Percentiles rank a stretch among this genome's conserved stretches.
Evolutionary conservation across 225 moss, liverwort and hornwort species (phyloP).

Genomic region (Rhytidiadelphus loreus): DNA sequence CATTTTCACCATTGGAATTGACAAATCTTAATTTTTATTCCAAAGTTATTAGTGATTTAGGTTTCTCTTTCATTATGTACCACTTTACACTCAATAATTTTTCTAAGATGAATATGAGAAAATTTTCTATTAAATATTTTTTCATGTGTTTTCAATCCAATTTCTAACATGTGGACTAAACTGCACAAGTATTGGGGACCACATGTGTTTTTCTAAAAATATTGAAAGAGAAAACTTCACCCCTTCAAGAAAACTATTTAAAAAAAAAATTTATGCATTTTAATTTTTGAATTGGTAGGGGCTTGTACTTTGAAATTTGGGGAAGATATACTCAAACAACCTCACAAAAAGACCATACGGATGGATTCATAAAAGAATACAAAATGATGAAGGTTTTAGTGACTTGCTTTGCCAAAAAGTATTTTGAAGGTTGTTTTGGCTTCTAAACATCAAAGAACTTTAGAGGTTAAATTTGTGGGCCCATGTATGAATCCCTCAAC

Average conservation of each 20-base stretch:
- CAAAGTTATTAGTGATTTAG: background rate
- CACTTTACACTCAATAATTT: background rate
- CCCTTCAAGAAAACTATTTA: background rate
- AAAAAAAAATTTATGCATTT: background rate
- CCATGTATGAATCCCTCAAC: background rate
- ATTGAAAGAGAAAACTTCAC: background rate
- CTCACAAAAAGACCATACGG: fast-evolving
- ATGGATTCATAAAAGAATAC: background rate
- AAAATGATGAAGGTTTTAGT: background rate
- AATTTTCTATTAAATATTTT: background rate
- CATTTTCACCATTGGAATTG: background rate
- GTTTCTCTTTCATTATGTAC: background rate
- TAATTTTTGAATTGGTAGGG: background rate
- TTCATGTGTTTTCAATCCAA: background rate
- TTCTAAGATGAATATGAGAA: background rate
- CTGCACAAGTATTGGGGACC: background rate
- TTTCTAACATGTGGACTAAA: background rate
- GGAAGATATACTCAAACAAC: background rate
- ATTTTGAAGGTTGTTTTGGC: background rate
- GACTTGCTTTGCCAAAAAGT: background rate
- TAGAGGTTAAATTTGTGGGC: background rate
- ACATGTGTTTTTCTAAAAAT: background rate
- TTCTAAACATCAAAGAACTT: background rate
- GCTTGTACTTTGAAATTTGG: fast-evolving
- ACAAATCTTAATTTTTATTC: background rate